Conservation (phyloP, 2,329 filamentous ascomycete genomes). For the Aspergillus texensis region DNA sequence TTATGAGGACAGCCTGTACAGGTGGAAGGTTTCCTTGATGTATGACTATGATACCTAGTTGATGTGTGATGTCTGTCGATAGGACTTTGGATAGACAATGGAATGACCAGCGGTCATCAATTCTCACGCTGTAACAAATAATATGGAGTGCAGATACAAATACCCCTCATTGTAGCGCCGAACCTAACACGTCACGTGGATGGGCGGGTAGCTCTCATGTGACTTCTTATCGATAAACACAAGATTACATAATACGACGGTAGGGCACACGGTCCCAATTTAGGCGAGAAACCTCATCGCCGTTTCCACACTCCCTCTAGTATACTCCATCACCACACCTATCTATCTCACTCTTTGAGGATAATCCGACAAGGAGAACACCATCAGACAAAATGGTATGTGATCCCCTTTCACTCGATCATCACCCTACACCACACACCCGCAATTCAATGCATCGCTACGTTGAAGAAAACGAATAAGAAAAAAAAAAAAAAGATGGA, state of each 20-base stretch:
- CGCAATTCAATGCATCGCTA: not conserved
- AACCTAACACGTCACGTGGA: not conserved
- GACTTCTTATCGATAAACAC: not conserved
- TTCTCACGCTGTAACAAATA: not conserved
- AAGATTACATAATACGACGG: constrained; percentile 12
- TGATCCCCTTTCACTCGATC: not conserved
- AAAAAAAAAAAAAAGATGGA: not conserved
- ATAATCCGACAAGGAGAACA: constrained; percentile 52
- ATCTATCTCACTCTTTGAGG: constrained; percentile 52
- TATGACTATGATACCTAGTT: constrained; percentile 49
- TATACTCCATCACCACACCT: constrained; percentile 28
- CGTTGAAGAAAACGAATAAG: not conserved
- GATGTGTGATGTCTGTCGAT: constrained; percentile 25
- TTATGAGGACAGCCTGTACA: constrained; percentile 28
- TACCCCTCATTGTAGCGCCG: not conserved
- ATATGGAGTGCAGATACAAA: not conserved
- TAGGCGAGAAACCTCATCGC: constrained; percentile 31
- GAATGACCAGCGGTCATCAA: constrained; percentile 4
- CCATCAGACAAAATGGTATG: constrained; percentile 50
- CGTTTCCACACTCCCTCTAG: constrained; percentile 27
- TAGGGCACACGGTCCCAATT: constrained; percentile 22
- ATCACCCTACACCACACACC: not conserved
- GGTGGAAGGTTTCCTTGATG: constrained; percentile 37
- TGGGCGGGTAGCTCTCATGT: not conserved
- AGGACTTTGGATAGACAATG: constrained; percentile 20